Percentiles rank a stretch among this genome's conserved stretches.
phyloP scores from a whole-genome alignment of 768 basidiomycete genomes.

The Termitomyces sp. region DNA sequence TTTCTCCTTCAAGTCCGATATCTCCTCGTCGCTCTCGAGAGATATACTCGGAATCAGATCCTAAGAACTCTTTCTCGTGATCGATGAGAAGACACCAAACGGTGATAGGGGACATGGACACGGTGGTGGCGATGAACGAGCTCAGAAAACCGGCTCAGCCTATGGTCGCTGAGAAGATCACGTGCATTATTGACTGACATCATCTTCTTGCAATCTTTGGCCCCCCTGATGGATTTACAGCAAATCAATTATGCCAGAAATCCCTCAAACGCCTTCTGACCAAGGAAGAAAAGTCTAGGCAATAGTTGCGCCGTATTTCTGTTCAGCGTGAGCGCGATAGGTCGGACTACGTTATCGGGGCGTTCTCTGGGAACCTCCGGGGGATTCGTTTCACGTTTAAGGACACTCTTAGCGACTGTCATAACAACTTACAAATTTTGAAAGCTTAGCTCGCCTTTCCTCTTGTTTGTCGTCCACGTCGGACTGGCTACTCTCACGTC shows the following conservation, averaged over 20 bases:
- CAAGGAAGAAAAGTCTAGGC: constrained; percentile 1
- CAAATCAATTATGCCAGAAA: background rate
- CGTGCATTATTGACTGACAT: too few species aligned
- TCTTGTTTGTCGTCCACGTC: background rate
- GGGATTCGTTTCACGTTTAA: background rate
- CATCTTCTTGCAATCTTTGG: too few species aligned
- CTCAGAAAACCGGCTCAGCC: too few species aligned
- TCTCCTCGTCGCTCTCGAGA: too few species aligned
- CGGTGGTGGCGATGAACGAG: too few species aligned
- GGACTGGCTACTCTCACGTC: background rate
- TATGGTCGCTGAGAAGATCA: too few species aligned
- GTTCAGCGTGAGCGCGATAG: background rate
- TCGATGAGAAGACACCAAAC: too few species aligned
- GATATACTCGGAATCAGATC: too few species aligned
- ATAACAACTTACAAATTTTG: background rate
- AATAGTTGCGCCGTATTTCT: background rate
- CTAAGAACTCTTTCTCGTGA: too few species aligned
- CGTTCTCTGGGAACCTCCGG: background rate
- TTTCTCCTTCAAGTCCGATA: too few species aligned
- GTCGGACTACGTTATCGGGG: background rate
- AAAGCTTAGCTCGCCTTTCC: background rate
- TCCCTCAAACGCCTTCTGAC: background rate
- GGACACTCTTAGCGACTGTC: background rate
- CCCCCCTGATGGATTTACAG: too few species aligned
- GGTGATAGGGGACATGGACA: too few species aligned